Percentiles rank a stretch among this genome's conserved stretches.
Evolutionary conservation across 768 basidiomycete species (phyloP).

Genomic region (Tephrocybe sp.): DNA sequence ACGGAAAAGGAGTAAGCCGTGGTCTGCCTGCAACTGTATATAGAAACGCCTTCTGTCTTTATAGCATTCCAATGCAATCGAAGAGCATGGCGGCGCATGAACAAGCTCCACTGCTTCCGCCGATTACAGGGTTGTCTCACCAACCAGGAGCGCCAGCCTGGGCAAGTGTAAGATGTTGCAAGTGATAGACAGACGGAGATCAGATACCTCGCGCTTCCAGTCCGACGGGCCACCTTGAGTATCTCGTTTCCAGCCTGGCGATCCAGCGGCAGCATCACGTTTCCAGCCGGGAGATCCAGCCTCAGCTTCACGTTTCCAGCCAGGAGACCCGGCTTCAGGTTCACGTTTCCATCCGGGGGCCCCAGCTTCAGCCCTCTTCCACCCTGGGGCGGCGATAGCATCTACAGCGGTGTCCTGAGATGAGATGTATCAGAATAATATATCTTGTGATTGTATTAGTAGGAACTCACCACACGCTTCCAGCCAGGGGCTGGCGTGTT

Average conservation of each 20-base stretch:
- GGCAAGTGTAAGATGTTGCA: not conserved
- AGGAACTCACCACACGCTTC: not conserved
- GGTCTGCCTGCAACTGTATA: slow-evolving; percentile 3
- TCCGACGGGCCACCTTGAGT: not conserved
- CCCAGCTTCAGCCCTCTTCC: not conserved
- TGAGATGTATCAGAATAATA: not conserved
- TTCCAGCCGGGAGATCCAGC: slow-evolving; percentile 4
- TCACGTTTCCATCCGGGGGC: not conserved
- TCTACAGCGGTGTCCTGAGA: not conserved
- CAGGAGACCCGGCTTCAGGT: not conserved
- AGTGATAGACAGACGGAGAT: not conserved
- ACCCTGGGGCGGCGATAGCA: not conserved
- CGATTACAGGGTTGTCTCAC: not conserved
- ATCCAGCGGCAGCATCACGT: not conserved
- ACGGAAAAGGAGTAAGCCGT: slow-evolving; percentile 4
- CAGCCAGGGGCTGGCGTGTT: not conserved
- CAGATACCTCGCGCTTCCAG: not conserved
- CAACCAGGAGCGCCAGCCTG: not conserved
- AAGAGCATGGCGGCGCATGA: slow-evolving; percentile 1
- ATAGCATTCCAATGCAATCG: not conserved
- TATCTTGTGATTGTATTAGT: not conserved
- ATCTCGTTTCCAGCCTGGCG: slow-evolving; percentile 1
- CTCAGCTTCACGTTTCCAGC: slow-evolving; percentile 2
- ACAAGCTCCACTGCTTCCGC: slow-evolving; percentile 4
- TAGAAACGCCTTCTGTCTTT: slow-evolving; percentile 3